These are phyloP conservation scores for Colletotrichum gigasporum DNA, from an alignment of 2,329 filamentous ascomycete species.

Conservation along the genomic window DNA sequence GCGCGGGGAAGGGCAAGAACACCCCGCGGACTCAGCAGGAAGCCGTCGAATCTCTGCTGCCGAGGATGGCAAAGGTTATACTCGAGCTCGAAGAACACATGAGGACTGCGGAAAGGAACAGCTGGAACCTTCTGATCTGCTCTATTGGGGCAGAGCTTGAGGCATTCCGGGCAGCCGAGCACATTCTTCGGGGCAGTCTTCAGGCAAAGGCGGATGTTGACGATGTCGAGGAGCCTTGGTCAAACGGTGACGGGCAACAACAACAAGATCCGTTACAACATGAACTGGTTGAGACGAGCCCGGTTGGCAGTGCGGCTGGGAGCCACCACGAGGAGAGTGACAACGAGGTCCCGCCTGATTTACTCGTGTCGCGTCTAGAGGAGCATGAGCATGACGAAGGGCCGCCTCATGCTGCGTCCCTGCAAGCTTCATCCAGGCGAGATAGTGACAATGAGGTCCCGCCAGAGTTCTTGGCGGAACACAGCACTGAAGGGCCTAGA, in stretches of 20 bases:
- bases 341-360: slow-evolving; percentile 53
- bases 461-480: slow-evolving; percentile 60
- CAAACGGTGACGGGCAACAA: slow-evolving; percentile 19
- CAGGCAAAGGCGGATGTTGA: slow-evolving; percentile 36
- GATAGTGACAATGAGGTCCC: slow-evolving; percentile 61
- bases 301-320: background rate
- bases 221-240: slow-evolving; percentile 26
- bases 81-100: slow-evolving; percentile 63
- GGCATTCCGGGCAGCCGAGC: slow-evolving; percentile 69
- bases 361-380: slow-evolving; percentile 47
- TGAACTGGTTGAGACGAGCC: background rate
- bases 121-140: slow-evolving; percentile 80
- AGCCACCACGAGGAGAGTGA: slow-evolving; percentile 42
- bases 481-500: slow-evolving; percentile 35
- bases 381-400: slow-evolving; percentile 39
- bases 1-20: slow-evolving; percentile 41
- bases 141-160: slow-evolving; percentile 80
- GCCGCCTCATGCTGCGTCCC: slow-evolving; percentile 25
- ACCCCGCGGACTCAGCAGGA: slow-evolving; percentile 44
- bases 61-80: slow-evolving; percentile 66
- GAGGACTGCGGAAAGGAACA: slow-evolving; percentile 64
- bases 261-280: background rate
- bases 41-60: slow-evolving; percentile 56
- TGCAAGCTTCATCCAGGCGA: slow-evolving; percentile 33
- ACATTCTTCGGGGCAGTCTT: slow-evolving; percentile 58